A percentile compares a stretch with the other conserved stretches of the same genome.
Conservation (phyloP, 129 eudicot species). For the Flaveria sonorensis region DNA sequence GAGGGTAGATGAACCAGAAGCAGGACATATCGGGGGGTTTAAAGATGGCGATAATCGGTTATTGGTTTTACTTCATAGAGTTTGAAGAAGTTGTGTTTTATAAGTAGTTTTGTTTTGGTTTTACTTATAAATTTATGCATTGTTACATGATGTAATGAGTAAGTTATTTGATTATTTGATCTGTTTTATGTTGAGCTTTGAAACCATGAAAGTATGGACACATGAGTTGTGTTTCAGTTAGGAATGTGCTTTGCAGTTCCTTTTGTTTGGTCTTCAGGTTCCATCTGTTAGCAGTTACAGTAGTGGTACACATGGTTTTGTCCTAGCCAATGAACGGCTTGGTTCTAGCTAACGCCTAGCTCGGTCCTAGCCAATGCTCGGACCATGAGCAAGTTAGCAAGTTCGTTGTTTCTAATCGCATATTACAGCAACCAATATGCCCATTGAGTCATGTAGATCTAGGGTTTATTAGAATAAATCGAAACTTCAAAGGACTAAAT, state of each 20-base stretch:
- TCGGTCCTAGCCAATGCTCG: not conserved
- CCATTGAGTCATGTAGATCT: no score
- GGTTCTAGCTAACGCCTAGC: not conserved
- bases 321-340: not conserved
- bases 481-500: no score
- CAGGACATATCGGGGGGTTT: not conserved
- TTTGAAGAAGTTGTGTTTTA: conserved; percentile 27
- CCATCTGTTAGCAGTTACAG: not conserved
- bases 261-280: not conserved
- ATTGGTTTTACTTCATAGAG: conserved; percentile 26
- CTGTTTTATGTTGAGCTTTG: conserved; percentile 26
- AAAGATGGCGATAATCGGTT: conserved; percentile 14
- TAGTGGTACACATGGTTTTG: not conserved
- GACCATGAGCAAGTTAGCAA: not conserved
- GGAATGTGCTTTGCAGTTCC: not conserved
- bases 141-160: conserved; percentile 30
- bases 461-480: no score
- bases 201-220: conserved; percentile 17
- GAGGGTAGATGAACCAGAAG: conserved; percentile 66
- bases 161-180: conserved; percentile 45
- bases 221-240: not conserved
- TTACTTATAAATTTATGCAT: conserved; percentile 20
- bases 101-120: conserved; percentile 29
- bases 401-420: no score
- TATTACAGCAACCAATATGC: no score